Conservation (phyloP, 495 filamentous ascomycete genomes). For the Aspergillus incahuasiensis region DNA sequence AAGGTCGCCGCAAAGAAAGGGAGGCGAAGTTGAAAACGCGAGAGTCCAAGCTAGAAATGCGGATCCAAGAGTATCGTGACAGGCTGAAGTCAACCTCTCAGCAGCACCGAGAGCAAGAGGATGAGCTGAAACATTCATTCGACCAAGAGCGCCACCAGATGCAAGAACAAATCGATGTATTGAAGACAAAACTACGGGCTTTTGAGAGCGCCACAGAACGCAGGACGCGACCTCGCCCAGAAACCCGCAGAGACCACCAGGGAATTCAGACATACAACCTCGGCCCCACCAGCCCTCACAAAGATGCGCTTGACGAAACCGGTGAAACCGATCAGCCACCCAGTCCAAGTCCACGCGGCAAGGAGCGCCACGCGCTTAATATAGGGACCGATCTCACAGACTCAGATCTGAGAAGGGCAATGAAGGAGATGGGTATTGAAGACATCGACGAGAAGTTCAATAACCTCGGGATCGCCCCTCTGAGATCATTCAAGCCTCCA, state of each 20-base stretch:
- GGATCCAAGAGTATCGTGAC: conserved; percentile 44
- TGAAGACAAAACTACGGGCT: conserved; percentile 27
- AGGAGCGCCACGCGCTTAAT: conserved; percentile 23
- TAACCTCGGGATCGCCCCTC: conserved; percentile 29
- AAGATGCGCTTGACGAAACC: conserved; percentile 27
- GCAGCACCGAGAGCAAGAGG: conserved; percentile 36
- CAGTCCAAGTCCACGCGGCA: conserved; percentile 40
- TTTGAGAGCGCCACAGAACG: conserved; percentile 26
- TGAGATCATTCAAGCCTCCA: conserved; percentile 15
- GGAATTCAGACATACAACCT: conserved; percentile 33
- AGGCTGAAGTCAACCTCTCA: conserved; percentile 33
- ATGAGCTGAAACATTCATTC: conserved; percentile 29
- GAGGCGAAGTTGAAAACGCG: conserved; percentile 48
- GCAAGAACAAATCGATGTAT: conserved; percentile 32
- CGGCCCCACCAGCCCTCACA: conserved; percentile 22
- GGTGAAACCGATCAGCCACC: conserved; percentile 35
- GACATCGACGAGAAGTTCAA: conserved; percentile 29
- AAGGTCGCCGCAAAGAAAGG: conserved; percentile 47
- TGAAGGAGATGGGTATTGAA: conserved; percentile 23
- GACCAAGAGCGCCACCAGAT: conserved; percentile 34
- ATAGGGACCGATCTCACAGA: conserved; percentile 23
- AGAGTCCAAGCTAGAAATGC: conserved; percentile 42
- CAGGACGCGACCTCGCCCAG: conserved; percentile 21
- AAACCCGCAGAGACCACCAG: conserved; percentile 32
- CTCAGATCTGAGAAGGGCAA: conserved; percentile 24